A percentile compares a stretch with the other conserved stretches of the same genome.
Evolutionary conservation across 768 basidiomycete genomes (phyloP).

Genomic region (Lepiota brunneoincarnata): DNA sequence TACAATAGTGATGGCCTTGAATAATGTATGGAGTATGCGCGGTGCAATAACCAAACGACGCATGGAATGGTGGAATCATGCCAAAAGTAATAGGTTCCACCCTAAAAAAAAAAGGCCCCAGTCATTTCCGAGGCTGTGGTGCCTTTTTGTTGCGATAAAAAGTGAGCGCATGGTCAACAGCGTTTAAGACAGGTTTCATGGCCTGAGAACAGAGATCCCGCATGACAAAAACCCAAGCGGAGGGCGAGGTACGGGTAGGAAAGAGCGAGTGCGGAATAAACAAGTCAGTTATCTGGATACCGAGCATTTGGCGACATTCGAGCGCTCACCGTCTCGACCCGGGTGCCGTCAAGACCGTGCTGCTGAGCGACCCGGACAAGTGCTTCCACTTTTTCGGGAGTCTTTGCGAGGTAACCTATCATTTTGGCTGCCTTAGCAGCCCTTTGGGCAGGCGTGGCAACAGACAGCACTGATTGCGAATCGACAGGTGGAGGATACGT

Average conservation of each 20-base stretch:
- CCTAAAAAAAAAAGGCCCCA: background rate
- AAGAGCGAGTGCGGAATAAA: background rate
- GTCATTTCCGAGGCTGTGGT: slow-evolving; percentile 13
- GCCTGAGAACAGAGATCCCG: slow-evolving; percentile 40
- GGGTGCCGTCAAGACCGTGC: slow-evolving; percentile 58
- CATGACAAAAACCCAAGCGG: no score
- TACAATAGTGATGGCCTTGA: slow-evolving; percentile 8
- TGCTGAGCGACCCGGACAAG: slow-evolving; percentile 62
- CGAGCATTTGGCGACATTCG: background rate
- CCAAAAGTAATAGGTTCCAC: background rate
- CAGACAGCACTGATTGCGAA: slow-evolving; percentile 22
- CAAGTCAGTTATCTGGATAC: background rate
- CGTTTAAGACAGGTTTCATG: slow-evolving; percentile 71
- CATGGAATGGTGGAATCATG: background rate
- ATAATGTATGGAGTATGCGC: background rate
- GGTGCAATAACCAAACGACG: background rate
- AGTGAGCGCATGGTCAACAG: slow-evolving; percentile 69
- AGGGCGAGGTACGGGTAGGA: no score
- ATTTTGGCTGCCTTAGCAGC: slow-evolving; percentile 83
- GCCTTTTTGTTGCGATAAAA: slow-evolving; percentile 50
- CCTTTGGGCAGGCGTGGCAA: slow-evolving; percentile 64
- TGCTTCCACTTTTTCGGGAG: slow-evolving; percentile 77
- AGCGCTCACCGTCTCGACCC: slow-evolving; percentile 62
- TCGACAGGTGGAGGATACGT: slow-evolving; percentile 75
- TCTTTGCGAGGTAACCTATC: slow-evolving; percentile 77